phyloP scores from a whole-genome alignment of 2,329 filamentous ascomycete genomes.

The Clathrospora elynae region DNA sequence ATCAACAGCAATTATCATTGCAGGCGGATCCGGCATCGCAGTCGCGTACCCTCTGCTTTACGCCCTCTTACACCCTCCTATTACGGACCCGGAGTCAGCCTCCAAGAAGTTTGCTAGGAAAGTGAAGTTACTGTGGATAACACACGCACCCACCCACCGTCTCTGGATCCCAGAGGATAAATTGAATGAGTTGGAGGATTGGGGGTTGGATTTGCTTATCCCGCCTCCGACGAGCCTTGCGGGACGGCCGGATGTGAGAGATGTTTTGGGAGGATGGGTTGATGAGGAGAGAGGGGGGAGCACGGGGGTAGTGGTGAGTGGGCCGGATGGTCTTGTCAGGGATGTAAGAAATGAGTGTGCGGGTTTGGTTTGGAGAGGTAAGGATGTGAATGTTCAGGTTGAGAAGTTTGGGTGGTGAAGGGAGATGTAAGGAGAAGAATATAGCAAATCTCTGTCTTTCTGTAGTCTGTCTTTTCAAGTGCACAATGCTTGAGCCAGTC shows the following conservation, averaged over 20 bases:
- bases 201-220: conserved; percentile 59
- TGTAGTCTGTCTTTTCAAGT: too few relatives aligned
- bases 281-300: conserved; percentile 38
- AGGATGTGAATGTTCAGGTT: conserved; percentile 59
- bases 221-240: conserved; percentile 60
- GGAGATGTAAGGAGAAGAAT: too few relatives aligned
- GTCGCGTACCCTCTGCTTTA: conserved; percentile 66
- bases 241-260: conserved; percentile 59
- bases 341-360: conserved; percentile 65
- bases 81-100: conserved; percentile 23
- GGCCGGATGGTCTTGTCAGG: conserved; percentile 66
- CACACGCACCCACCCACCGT: conserved; percentile 59
- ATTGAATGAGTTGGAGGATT: conserved; percentile 55
- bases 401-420: conserved; percentile 71
- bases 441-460: too few relatives aligned
- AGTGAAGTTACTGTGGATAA: conserved; percentile 64
- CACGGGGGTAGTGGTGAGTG: conserved; percentile 63
- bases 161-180: conserved; percentile 60
- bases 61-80: conserved; percentile 49
- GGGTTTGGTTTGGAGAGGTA: conserved; percentile 54
- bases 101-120: conserved; percentile 22
- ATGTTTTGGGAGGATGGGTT: conserved; percentile 51
- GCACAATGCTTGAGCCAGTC: too few relatives aligned
- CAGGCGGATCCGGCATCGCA: conserved; percentile 68
- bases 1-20: conserved; percentile 61